phyloP scores from a whole-genome alignment of 2,329 filamentous ascomycete species.

The Magnaporthales sp. region DNA sequence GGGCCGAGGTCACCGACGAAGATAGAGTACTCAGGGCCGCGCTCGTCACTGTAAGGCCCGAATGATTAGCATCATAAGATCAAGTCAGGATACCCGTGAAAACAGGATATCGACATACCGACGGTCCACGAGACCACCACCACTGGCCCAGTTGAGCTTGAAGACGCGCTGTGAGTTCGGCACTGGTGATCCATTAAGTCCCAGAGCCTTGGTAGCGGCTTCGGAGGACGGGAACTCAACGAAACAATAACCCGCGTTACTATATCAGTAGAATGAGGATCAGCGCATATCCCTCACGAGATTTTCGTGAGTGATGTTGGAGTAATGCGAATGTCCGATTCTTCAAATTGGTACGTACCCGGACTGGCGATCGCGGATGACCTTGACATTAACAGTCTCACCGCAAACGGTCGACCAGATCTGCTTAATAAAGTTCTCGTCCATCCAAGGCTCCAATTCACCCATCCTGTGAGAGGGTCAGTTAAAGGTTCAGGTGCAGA shows the following conservation, averaged over 20 bases:
- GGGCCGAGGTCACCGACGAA: slow-evolving; percentile 97
- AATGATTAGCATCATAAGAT: neutral
- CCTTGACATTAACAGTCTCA: slow-evolving; percentile 96
- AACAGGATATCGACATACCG: slow-evolving; percentile 46
- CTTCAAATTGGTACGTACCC: slow-evolving; percentile 49
- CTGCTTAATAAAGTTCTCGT: slow-evolving; percentile 96
- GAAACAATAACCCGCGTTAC: slow-evolving; percentile 97
- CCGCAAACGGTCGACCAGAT: slow-evolving; percentile 83
- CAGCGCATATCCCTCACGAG: neutral
- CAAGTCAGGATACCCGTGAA: neutral
- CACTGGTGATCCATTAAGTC: slow-evolving; percentile 78
- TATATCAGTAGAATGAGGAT: slow-evolving; percentile 26
- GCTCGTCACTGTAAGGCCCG: slow-evolving; percentile 66
- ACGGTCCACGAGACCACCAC: slow-evolving; percentile 88
- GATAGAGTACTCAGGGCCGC: slow-evolving; percentile 92
- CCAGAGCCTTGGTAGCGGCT: slow-evolving; percentile 84
- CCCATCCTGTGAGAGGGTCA: slow-evolving; percentile 74
- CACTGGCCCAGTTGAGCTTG: slow-evolving; percentile 99
- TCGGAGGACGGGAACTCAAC: slow-evolving; percentile 82
- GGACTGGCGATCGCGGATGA: slow-evolving; percentile 98
- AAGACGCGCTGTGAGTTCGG: slow-evolving; percentile 92
- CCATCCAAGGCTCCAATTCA: slow-evolving; percentile 97
- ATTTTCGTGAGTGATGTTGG: neutral
- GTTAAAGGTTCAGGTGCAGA: neutral
- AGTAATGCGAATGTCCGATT: neutral